A percentile compares a stretch with the other conserved stretches of the same genome.
Evolutionary conservation across 208 protist genomes (phyloP).

Genomic region (Wallacemonas collosoma): DNA sequence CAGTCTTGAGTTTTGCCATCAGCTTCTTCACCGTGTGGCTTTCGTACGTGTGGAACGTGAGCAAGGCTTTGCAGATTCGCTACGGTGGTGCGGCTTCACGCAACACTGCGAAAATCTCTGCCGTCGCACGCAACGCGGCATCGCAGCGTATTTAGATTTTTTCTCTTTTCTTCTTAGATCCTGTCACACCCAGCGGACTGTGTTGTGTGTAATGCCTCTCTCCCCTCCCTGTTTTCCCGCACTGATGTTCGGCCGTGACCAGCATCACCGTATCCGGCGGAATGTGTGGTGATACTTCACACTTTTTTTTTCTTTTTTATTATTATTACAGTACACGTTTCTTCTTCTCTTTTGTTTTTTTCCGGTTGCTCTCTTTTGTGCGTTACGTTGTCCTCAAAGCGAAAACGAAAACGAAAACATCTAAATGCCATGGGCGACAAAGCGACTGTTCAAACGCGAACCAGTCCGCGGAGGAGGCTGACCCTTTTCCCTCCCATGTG

Average conservation of each 20-base stretch:
- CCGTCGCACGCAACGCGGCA: constrained; percentile 7
- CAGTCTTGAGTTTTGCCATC: constrained; percentile 62
- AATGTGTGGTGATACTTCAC: neutral
- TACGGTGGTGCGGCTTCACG: constrained; percentile 39
- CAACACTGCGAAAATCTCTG: constrained; percentile 14
- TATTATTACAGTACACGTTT: neutral
- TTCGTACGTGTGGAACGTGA: constrained; percentile 76
- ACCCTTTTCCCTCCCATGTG: too few species aligned
- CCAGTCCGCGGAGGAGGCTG: too few species aligned
- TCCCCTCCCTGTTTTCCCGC: too few species aligned
- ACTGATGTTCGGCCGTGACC: too few species aligned
- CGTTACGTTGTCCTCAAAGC: too few species aligned
- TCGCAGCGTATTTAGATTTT: constrained; percentile 15
- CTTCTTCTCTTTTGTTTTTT: constrained; percentile 8
- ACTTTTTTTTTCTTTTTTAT: neutral
- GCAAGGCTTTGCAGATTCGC: constrained; percentile 68
- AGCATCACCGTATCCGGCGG: too few species aligned
- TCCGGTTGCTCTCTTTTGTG: neutral
- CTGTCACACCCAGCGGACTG: too few species aligned
- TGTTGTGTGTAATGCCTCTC: too few species aligned
- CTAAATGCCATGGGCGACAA: too few species aligned
- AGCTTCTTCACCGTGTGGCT: constrained; percentile 78
- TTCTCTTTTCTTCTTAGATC: too few species aligned
- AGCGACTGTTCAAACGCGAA: too few species aligned
- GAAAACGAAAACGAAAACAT: too few species aligned